Evolutionary conservation across 345 rosid genomes (phyloP), one percentile per base, ranked within the genome.

Genomic region (Excoecaria agallocha): DNA sequence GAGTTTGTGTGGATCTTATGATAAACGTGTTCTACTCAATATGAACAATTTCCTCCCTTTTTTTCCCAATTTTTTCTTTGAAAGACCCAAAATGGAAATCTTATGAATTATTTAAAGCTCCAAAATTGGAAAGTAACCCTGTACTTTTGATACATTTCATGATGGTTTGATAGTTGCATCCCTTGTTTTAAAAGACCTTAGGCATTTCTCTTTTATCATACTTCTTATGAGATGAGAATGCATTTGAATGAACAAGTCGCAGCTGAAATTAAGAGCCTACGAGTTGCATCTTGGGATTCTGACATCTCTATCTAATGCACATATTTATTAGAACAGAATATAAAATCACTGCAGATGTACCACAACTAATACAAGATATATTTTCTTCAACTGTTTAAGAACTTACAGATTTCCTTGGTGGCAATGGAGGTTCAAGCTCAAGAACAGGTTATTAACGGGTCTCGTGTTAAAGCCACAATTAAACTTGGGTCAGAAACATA

Each of bases 401-500:
- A 48, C 70, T 41, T 66, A 50, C 61, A 63, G 69, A 15, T 46
- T 54, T 64, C 46, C 75, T 2, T 38, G 30, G 16, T 1, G 64
- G 59, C 12, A 11, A 91, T 89, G 98, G 98, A 89, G 75, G 83
- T 56, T 72, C 81, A 82, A 78, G 73, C 61, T 41, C 76, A 72
- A 54, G 30, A 30, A 30, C 30, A 30, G 30, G 69, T 76, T 55
- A 71, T 76, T 70, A 55, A 19, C 38, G 79, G 74, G 61, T 37
- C 76, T 50, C 80, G 70, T 6, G 93, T 87, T 69, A 86, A 83
- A 80, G 91, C 84, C 59, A 69, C 85, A 12, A 71, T 92, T 72
- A 71, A 70, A 71, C 94, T 94, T n/a, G 97, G 91, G 13, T 83
- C 93, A 55, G 98, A 92, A 79, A 70, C 50, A n/a, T 84, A 84